These are phyloP conservation scores for Trichophyton mentagrophytes DNA, from an alignment of 2,329 filamentous ascomycete species.

Conservation along the genomic window DNA sequence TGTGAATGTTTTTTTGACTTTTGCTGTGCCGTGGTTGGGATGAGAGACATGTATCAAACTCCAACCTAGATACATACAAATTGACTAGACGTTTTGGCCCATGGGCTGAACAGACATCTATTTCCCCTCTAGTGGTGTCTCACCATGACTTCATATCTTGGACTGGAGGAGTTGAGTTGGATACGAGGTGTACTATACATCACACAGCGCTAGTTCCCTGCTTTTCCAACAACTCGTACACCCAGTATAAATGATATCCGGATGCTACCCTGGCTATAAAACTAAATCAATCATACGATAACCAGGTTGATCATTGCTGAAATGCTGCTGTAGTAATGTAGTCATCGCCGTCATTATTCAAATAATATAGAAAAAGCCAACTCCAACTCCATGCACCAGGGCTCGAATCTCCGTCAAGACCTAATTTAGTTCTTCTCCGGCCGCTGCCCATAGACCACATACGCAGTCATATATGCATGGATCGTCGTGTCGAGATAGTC, in stretches of 20 bases:
- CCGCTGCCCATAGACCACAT: constrained; percentile 10
- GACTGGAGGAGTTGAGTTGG: too few relatives aligned
- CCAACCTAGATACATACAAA: background rate
- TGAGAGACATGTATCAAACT: background rate
- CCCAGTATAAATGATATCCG: too few relatives aligned
- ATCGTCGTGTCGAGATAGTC: constrained; percentile 8
- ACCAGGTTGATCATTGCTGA: background rate
- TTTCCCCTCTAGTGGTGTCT: background rate
- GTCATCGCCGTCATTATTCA: background rate
- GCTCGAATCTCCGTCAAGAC: too few relatives aligned
- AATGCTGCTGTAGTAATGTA: background rate
- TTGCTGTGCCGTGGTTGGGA: background rate
- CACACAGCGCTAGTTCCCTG: too few relatives aligned
- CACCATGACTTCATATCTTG: background rate
- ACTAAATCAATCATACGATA: too few relatives aligned
- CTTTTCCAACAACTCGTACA: too few relatives aligned
- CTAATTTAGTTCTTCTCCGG: background rate
- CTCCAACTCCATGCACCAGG: background rate
- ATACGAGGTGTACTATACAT: too few relatives aligned
- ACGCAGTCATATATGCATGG: constrained; percentile 6
- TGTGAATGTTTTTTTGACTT: background rate
- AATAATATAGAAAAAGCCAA: background rate
- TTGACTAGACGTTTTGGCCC: too few relatives aligned
- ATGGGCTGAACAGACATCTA: too few relatives aligned
- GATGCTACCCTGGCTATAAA: too few relatives aligned